Evolutionary conservation across 2,329 filamentous ascomycete species (phyloP), one percentile per base, ranked within the genome.

Genomic region (Lanzia echinophila): DNA sequence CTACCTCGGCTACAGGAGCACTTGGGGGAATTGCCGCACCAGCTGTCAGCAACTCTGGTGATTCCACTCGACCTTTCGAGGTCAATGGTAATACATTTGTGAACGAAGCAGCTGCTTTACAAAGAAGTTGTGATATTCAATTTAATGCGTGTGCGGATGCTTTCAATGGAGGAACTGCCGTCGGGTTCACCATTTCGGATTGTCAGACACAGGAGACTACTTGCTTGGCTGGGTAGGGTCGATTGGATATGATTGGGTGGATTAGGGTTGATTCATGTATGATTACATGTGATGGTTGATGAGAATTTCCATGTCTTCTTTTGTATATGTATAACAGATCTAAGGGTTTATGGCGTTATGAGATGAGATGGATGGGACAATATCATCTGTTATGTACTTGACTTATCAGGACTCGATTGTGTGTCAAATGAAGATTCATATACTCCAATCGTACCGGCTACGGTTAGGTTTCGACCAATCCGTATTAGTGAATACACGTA

Each of bases 121-220:
- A 83, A 66, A 73, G 83, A 43, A 75, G 78, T 43, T 86, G 83
- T 63, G 77, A 82, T 62, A 76, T 83, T 55, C 83, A 86, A 69
- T 78, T 81, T 68, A 85, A 84, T 62, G 69, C 65, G 2, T 87
- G 83, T 62, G 73, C 77, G 5, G 69, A 83, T 62, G 75, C 75
- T 31, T 77, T 79, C 49, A 85, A 84, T 63, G 62, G 69, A 5
- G 78, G 79, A 13, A 59, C 33, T 1, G 56, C 59, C 2, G 34
- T 33, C 3, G 63, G 62, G 1, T 57, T 60, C n/a, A 54, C 45
- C 8, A 20, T 65, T 5, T n/a, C 43, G 2, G 60, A 63, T 39
- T 66, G 63, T 39, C 51, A 55, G 17, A 51, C 48, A 4, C 64
- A 66, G 41, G 33, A 65, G 43, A 41, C 54, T 53, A 38, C 47